phyloP scores from a whole-genome alignment of 2,329 filamentous ascomycete genomes.

The Scopulariopsis brevicaulis region DNA sequence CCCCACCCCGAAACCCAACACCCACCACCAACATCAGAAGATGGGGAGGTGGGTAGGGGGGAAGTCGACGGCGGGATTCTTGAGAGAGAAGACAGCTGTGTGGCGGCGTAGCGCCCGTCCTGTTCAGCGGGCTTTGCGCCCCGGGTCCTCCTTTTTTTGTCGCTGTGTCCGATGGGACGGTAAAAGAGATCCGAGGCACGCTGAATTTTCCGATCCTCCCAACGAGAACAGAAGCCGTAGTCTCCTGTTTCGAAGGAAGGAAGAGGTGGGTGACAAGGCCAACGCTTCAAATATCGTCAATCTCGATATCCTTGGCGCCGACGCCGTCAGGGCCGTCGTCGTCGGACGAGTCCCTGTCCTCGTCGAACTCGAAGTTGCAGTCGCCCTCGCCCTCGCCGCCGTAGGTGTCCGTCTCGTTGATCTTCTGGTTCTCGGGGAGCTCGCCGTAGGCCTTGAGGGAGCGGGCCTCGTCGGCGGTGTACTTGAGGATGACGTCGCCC shows the following conservation, averaged over 20 bases:
- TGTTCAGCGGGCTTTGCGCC: background rate
- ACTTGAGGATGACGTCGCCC: slow-evolving; percentile 95
- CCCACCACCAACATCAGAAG: background rate
- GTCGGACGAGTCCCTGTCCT: slow-evolving; percentile 56
- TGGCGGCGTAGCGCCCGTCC: background rate
- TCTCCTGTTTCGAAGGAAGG: background rate
- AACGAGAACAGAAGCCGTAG: too few species aligned
- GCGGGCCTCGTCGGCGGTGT: slow-evolving; percentile 90
- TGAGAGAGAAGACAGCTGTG: slow-evolving; percentile 55
- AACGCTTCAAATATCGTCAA: slow-evolving; percentile 75
- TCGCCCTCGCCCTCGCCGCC: slow-evolving; percentile 88
- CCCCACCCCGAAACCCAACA: background rate
- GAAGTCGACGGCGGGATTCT: slow-evolving; percentile 12
- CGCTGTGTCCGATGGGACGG: too few species aligned
- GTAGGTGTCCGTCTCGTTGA: slow-evolving; percentile 98
- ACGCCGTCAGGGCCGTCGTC: slow-evolving; percentile 38
- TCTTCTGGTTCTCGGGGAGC: slow-evolving; percentile 94
- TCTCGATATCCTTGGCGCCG: slow-evolving; percentile 62
- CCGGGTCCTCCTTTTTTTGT: too few species aligned
- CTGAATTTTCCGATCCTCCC: too few species aligned
- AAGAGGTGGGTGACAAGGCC: background rate
- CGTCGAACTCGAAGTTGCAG: slow-evolving; percentile 97
- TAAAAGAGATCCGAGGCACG: too few species aligned
- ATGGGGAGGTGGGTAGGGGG: background rate
- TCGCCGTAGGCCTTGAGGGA: slow-evolving; percentile 95